Evolutionary conservation across 495 filamentous ascomycete genomes (phyloP), one percentile per base, ranked within the genome.

Genomic region (Tuber melanosporum): DNA sequence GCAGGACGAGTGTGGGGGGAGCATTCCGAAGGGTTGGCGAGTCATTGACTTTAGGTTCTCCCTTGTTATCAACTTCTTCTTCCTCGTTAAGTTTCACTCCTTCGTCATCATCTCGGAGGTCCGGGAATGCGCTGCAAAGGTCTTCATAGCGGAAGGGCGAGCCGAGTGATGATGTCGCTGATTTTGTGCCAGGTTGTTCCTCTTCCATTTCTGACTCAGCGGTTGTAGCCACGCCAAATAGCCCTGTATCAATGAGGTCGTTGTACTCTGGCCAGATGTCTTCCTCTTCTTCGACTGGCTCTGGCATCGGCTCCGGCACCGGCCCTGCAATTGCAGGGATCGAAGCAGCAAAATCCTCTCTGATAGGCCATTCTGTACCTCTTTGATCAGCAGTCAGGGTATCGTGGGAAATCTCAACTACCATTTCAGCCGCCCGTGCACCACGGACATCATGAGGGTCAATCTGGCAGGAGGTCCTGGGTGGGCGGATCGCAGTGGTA

Each of bases 191-290:
- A 69, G 69, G 73, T 47, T 79, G 75, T 42, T 71, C 26, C 39
- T 81, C 79, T 22, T 73, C 43, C 14, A 36, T 26, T 36, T 66
- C 57, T 66, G 57, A 36, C 41, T 72, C 80, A 41, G 46, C 44
- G 22, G 19, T 70, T 43, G 49, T 73, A n/a, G 84, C 80, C 26
- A 83, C 82, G 3, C 86, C 84, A 20, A 90, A 89, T 1, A 87
- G 86, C 41, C 90, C 85, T 41, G 91, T 89, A 77, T 90, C 86
- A 76, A 92, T 86, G 17, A 93, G 85, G 76, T 98, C 95, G 83
- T 98, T 91, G 78, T 95, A 98, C 84, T 99, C 94, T 57, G 92
- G 90, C 95, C 95, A 99, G 26, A 97, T 88, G 81, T 98, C 95
- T 80, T 98, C 95, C 79, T 94, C 91, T 76, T 71, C 78, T 57